These are phyloP conservation scores for Penicillium paxilli DNA, from an alignment of 495 filamentous ascomycete species.

Conservation along the genomic window DNA sequence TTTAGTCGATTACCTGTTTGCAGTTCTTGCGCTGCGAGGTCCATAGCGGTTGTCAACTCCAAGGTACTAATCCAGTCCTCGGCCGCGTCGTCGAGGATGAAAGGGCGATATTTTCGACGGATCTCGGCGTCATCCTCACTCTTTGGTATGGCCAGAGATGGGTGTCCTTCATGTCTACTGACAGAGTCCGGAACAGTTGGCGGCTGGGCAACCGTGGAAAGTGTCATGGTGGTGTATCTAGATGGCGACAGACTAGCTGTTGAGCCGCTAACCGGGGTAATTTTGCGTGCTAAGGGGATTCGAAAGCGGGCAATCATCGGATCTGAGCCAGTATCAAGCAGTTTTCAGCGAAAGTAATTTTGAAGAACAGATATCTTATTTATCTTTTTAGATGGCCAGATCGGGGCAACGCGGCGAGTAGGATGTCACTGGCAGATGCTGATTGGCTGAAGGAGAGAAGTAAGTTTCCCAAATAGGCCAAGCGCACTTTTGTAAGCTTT, in stretches of 20 bases:
- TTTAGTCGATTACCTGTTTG: conserved; percentile 48
- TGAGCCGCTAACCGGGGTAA: conserved; percentile 2
- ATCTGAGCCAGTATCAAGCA: background rate
- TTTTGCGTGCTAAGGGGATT: conserved; percentile 9
- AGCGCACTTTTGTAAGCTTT: conserved; percentile 2
- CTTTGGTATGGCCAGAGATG: conserved; percentile 43
- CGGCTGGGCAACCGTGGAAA: conserved; percentile 3
- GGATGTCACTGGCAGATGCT: conserved; percentile 21
- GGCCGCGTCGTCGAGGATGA: conserved; percentile 42
- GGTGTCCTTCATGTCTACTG: conserved; percentile 1
- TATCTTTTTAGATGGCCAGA: conserved; percentile 4
- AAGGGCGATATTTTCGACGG: conserved; percentile 58
- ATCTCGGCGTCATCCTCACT: conserved; percentile 49
- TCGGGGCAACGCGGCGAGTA: background rate
- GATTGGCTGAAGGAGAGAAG: conserved; percentile 14
- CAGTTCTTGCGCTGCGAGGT: conserved; percentile 52
- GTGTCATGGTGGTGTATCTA: conserved; percentile 10
- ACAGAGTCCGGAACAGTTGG: conserved; percentile 2
- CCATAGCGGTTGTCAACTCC: conserved; percentile 55
- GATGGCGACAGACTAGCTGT: conserved; percentile 6
- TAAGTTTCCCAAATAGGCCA: conserved; percentile 3
- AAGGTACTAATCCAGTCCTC: conserved; percentile 57
- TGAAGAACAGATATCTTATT: conserved; percentile 1
- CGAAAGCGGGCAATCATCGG: conserved; percentile 7
- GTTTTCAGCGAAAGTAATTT: background rate